These are phyloP conservation scores for Luvunga scandens DNA, from an alignment of 345 rosid species.

Conservation along the genomic window DNA sequence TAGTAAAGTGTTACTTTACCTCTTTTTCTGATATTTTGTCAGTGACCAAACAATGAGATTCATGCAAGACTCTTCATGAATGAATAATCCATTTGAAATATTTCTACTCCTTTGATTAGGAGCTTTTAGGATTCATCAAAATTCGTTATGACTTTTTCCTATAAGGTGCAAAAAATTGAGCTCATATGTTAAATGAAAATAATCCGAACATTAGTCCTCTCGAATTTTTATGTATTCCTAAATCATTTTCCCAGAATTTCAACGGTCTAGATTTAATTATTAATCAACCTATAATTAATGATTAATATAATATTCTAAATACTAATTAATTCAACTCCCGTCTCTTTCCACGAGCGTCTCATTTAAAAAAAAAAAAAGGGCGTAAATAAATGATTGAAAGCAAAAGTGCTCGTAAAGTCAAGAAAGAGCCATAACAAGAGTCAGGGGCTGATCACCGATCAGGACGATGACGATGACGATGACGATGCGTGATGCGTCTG, in stretches of 20 bases:
- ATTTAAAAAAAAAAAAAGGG: not conserved
- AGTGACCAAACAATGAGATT: too few relatives aligned
- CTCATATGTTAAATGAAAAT: not conserved
- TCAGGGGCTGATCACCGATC: not conserved
- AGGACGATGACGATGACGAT: not conserved
- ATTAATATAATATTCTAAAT: not conserved
- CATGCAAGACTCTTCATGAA: too few relatives aligned
- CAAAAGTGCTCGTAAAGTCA: not conserved
- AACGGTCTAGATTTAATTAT: not conserved
- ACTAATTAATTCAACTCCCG: not conserved
- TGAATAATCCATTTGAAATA: too few relatives aligned
- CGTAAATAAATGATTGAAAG: not conserved
- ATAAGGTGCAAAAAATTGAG: not conserved
- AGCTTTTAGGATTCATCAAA: not conserved
- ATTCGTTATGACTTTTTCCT: not conserved
- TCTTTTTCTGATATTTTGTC: too few relatives aligned
- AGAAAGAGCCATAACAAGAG: not conserved
- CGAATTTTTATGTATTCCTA: not conserved
- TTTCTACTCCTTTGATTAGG: too few relatives aligned
- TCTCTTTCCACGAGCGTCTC: not conserved
- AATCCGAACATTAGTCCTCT: not conserved
- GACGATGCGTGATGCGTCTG: slow-evolving; percentile 1
- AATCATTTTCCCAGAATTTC: not conserved
- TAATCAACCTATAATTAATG: not conserved
- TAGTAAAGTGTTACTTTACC: too few relatives aligned